Base-by-base conservation (phyloP, 768 basidiomycete species). In the Podaxis mareebaensis region DNA sequence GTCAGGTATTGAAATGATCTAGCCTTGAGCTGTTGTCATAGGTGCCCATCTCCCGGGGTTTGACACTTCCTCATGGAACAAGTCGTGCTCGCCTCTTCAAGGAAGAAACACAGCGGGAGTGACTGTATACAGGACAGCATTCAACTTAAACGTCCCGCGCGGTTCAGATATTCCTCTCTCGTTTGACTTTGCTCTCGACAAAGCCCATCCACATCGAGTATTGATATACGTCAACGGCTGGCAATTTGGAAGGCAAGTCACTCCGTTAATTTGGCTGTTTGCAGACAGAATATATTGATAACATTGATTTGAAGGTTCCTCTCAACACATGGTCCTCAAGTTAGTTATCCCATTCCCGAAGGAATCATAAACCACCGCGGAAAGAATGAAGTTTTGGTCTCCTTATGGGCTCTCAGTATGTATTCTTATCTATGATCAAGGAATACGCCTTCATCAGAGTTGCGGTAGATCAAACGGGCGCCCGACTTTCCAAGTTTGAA, bases 151-250 rank as follows among this genome's bases (percentile, higher is more conserved):
- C 56, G 70, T 90, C 10, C 84, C 86, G 0, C 66, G 61, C 10
- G 80, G 77, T 4, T 74, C 79, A 11, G 89, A 91, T 64, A 76
- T 85, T 15, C 81, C 81, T 24, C 74, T 90, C 60, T 83, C 85
- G 7, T 89, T 89, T 68, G 80, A 80, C 39, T 86, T 90, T 66
- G 83, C 83, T 40, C 73, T 82, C 20, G 76, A 79, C 22, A 70
- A 65, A n/a, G 71, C 63, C 2, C 77, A 80, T 57, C 80, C 86
- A 24, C 88, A 89, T 66, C 83, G 89, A n/a, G 85, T 86, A 1
- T 72, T 85, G 26, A 72, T 90, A 33, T 90, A 83, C 58, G 85
- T 90, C 58, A 90, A 90, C 63, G 89, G 89, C 3, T 90, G 89
- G 89, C 84, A 86, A 73, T 87, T 88, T 72, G 89, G 89, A 40